Evolutionary conservation across 257 asterid genomes (phyloP), one percentile per base, ranked within the genome.

Genomic region (Knoxia roxburghii): DNA sequence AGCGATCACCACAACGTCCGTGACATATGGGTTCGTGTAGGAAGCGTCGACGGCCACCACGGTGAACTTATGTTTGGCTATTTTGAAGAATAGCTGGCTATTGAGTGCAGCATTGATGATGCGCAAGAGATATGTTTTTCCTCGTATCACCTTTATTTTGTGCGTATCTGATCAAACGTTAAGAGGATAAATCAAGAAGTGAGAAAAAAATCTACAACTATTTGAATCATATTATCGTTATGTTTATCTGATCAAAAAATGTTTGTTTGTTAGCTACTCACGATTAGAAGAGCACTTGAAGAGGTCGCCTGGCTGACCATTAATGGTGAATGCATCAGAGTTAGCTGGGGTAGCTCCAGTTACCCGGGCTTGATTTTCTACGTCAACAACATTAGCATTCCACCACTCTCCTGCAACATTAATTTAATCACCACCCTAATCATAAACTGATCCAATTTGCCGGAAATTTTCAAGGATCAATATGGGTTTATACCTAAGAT

Each of bases 41-140:
- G 87, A 6, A 5, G 96, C 96, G n/a, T 89, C 96, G 1, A 81
- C 77, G 0, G 83, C 83, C 0, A 89, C 96, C 0, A 89, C 90
- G 0, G 77, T 85, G 63, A 89, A 32, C 8, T 80, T 79, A 69
- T 89, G 96, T 8, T 83, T 70, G 11, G 95, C 96, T 48, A 89
- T 79, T 58, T 87, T 87, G 84, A 82, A 89, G 53, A 85, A 89
- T 0, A 82, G 67, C 10, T 86, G 84, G 37, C 67, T 70, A 48
- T 89, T 83, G 81, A 89, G 85, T 58, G 94, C 96, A 76, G 90
- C 95, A 59, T 89, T 89, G 87, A 89, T 75, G 49, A 89, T 83
- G 0, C 96, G 89, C 4, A 89, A 80, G 40, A 89, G 90, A 64
- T 89, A 89, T 0, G 92, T 85, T 57, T 78, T 80, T 7, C 96